Conservation (phyloP, 2,329 filamentous ascomycete genomes). For the Scedosporium minutisporum region DNA sequence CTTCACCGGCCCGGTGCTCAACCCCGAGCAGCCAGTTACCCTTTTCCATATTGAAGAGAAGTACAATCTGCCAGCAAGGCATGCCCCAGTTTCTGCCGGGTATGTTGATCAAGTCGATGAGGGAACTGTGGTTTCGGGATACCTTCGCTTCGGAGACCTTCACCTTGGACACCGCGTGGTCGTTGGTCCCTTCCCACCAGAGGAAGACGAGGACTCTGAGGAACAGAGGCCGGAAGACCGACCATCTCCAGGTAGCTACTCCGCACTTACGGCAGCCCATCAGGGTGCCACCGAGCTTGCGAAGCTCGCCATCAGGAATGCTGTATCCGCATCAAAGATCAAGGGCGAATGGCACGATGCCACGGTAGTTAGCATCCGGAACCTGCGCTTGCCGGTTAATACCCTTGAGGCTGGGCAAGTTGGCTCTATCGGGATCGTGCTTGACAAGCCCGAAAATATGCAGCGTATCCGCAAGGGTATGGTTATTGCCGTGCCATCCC, state of each 20-base stretch:
- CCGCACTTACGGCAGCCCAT: conserved; percentile 38
- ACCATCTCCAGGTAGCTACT: conserved; percentile 36
- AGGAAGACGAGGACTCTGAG: conserved; percentile 36
- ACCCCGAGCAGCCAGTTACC: conserved; percentile 49
- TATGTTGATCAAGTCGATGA: conserved; percentile 27
- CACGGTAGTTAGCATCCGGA: conserved; percentile 75
- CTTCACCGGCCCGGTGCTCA: conserved; percentile 43
- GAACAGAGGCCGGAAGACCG: conserved; percentile 31
- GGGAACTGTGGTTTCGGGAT: conserved; percentile 73
- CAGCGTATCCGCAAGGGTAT: conserved; percentile 66
- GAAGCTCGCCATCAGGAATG: conserved; percentile 41
- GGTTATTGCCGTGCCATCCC: conserved; percentile 59
- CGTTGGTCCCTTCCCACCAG: conserved; percentile 66
- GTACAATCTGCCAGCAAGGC: conserved; percentile 63
- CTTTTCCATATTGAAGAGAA: conserved; percentile 89
- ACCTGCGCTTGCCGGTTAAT: conserved; percentile 73
- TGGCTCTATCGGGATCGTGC: conserved; percentile 73
- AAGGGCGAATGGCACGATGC: conserved; percentile 71
- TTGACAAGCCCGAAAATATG: conserved; percentile 32
- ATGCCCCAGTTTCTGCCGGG: conserved; percentile 20
- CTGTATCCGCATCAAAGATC: conserved; percentile 39
- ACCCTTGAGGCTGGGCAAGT: conserved; percentile 72
- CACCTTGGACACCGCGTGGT: conserved; percentile 69
- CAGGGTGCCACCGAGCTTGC: conserved; percentile 43
- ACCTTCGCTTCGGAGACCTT: conserved; percentile 69